Evolutionary conservation across 257 asterid species (phyloP).

Genomic region (Ehretia macrophylla): DNA sequence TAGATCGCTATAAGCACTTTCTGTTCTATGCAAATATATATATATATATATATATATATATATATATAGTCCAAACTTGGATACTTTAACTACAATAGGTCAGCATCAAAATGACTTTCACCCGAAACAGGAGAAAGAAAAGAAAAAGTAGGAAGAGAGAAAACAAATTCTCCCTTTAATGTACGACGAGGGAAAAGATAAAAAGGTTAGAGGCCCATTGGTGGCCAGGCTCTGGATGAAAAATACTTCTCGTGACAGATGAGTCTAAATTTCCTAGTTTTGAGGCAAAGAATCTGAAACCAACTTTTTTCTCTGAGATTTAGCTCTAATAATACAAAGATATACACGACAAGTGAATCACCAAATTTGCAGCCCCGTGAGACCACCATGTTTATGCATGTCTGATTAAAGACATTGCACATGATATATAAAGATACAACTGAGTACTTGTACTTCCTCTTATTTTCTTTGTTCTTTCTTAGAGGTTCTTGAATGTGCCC

Average conservation of each 20-base stretch:
- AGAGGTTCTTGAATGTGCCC: not conserved
- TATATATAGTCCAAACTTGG: no score
- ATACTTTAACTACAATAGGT: no score
- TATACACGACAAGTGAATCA: conserved; percentile 18
- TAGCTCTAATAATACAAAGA: conserved; percentile 5
- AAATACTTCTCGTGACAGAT: conserved; percentile 41
- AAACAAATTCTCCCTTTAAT: not conserved
- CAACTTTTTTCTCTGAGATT: conserved; percentile 3
- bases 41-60: no score
- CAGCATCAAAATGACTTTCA: no score
- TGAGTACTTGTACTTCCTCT: no score
- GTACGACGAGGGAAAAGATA: not conserved
- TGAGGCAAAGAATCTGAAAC: conserved; percentile 31
- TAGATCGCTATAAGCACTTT: no score
- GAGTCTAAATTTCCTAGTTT: conserved; percentile 40
- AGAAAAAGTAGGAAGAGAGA: not conserved
- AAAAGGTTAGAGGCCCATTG: conserved; percentile 8
- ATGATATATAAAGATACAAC: conserved; percentile 7
- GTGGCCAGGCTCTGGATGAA: conserved; percentile 9
- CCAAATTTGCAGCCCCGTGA: conserved; percentile 28
- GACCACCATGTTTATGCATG: conserved; percentile 16
- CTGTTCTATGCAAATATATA: no score
- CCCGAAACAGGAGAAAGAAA: not conserved
- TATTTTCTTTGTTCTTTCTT: not conserved
- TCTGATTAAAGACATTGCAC: conserved; percentile 35